phyloP scores from a whole-genome alignment of 208 protist genomes.

The Acanthamoeba royreba region DNA sequence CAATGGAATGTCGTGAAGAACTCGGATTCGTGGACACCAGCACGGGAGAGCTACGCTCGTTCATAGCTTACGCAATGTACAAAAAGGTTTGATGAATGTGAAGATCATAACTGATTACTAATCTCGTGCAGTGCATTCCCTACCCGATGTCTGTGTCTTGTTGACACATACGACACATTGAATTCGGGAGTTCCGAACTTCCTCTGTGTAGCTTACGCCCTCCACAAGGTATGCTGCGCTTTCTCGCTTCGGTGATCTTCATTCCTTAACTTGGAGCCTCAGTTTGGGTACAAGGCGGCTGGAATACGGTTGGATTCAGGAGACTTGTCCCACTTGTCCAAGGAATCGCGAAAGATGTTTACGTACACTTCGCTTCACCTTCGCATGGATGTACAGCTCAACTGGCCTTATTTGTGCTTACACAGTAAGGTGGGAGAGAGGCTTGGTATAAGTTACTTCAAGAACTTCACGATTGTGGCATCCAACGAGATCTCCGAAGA shows the following conservation, averaged over 20 bases:
- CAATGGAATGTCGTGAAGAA: background rate
- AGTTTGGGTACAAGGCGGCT: conserved; percentile 64
- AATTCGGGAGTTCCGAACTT: conserved; percentile 82
- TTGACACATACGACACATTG: conserved; percentile 91
- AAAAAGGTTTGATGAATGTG: background rate
- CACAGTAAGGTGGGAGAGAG: background rate
- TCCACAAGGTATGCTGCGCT: conserved; percentile 45
- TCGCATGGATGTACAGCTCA: background rate
- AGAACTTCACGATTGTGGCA: conserved; percentile 76
- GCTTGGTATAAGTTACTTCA: conserved; percentile 35
- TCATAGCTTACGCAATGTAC: conserved; percentile 29
- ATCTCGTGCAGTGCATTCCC: conserved; percentile 71
- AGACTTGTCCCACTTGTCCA: conserved; percentile 85
- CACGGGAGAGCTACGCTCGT: background rate
- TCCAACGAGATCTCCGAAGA: conserved; percentile 86
- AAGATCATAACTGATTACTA: background rate
- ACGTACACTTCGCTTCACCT: background rate
- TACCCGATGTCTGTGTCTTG: conserved; percentile 82
- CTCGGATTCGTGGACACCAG: conserved; percentile 23
- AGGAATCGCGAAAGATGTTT: conserved; percentile 54
- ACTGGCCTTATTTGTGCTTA: background rate
- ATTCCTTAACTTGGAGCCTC: background rate
- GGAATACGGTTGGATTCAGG: conserved; percentile 77
- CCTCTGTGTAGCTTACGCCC: conserved; percentile 74
- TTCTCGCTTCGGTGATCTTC: background rate